Evolutionary conservation across 345 rosid genomes (phyloP).

Genomic region (Leavenworthia alabamica): DNA sequence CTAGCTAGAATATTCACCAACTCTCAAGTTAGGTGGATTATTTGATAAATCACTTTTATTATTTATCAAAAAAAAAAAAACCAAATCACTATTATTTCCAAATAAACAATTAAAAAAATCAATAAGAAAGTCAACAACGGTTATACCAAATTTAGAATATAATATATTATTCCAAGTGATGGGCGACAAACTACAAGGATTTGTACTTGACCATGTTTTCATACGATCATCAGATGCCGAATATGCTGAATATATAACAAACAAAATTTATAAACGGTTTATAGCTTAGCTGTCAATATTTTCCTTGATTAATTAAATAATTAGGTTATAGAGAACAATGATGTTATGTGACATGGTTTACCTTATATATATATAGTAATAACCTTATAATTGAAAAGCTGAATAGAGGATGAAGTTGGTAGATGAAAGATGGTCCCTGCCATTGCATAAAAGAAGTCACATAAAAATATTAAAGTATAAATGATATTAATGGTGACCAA

Average conservation of each 20-base stretch:
- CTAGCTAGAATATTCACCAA: conserved; percentile 14
- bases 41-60: not conserved
- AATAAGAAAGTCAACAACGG: conserved; percentile 19
- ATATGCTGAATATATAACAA: not conserved
- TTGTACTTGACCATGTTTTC: conserved; percentile 4
- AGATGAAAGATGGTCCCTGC: conserved; percentile 23
- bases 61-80: not conserved
- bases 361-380: conserved; percentile 15
- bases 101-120: not conserved
- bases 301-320: not conserved
- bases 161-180: not conserved
- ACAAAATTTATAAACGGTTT: not conserved
- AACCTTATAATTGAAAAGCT: conserved; percentile 8
- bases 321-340: not conserved
- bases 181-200: conserved; percentile 1
- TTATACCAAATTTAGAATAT: conserved; percentile 22
- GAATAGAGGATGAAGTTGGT: conserved; percentile 29
- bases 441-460: conserved; percentile 2
- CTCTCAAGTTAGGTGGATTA: not conserved
- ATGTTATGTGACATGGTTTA: not conserved
- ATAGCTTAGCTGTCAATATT: conserved; percentile 11
- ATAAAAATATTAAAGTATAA: not conserved
- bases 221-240: conserved; percentile 7
- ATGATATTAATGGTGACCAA: conserved; percentile 17
- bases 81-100: not conserved